Evolutionary conservation across 495 filamentous ascomycete species (phyloP).

Genomic region (Trichoderma asperelloides): DNA sequence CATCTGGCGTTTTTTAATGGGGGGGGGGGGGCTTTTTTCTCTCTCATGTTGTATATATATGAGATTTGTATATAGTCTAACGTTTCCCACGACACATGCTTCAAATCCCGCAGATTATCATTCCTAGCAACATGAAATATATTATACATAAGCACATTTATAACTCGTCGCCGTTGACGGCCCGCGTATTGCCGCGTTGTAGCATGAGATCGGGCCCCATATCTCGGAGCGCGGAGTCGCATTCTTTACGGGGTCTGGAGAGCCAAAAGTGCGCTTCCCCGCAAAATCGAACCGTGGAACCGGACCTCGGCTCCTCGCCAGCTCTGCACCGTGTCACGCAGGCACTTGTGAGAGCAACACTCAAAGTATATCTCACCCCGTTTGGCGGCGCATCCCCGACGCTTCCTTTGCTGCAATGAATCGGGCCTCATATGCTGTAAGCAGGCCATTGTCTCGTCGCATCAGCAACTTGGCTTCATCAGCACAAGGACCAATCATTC

Average conservation of each 20-base stretch:
- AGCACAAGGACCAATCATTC: neutral
- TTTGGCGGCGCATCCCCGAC: no score
- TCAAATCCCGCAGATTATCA: neutral
- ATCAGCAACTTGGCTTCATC: neutral
- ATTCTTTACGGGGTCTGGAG: neutral
- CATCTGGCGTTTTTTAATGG: neutral
- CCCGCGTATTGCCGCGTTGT: neutral
- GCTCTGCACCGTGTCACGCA: neutral
- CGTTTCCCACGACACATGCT: neutral
- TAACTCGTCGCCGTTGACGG: no score
- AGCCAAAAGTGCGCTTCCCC: neutral
- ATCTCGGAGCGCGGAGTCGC: neutral
- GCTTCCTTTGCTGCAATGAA: neutral
- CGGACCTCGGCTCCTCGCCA: neutral
- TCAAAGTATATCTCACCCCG: neutral
- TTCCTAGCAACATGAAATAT: neutral
- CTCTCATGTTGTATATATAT: neutral
- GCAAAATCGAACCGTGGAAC: neutral
- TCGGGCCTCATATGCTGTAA: neutral
- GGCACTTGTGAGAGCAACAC: neutral
- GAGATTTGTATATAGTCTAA: neutral
- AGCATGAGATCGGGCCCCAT: neutral
- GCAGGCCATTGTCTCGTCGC: neutral
- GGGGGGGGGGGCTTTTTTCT: neutral
- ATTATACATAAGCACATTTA: neutral